Conservation (phyloP, 805 yeast genomes). For the Lachancea fermentati region DNA sequence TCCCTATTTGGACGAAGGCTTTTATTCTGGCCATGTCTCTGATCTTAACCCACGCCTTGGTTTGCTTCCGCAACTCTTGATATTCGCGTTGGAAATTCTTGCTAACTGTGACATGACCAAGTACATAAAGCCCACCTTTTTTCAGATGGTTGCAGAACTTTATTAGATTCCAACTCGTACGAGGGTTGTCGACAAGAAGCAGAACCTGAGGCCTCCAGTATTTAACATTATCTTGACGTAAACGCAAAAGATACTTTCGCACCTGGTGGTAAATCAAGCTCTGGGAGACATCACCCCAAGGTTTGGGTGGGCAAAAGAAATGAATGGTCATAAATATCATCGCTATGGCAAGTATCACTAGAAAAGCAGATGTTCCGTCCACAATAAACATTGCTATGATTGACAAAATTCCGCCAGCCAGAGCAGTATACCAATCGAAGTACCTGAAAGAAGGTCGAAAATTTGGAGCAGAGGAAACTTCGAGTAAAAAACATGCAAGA, state of each 20-base stretch:
- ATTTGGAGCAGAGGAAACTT: slow-evolving; percentile 93
- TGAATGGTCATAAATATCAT: slow-evolving; percentile 75
- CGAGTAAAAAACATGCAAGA: slow-evolving; percentile 83
- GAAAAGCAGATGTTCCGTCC: slow-evolving; percentile 83
- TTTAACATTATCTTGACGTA: slow-evolving; percentile 89
- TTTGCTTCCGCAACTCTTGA: slow-evolving; percentile 65
- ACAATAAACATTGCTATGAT: slow-evolving; percentile 88
- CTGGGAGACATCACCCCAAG: slow-evolving; percentile 98
- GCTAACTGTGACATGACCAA: slow-evolving; percentile 78
- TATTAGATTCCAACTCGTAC: slow-evolving; percentile 87
- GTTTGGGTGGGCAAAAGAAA: slow-evolving; percentile 87
- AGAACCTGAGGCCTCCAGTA: slow-evolving; percentile 98
- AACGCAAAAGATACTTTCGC: slow-evolving; percentile 70
- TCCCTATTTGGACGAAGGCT: slow-evolving; percentile 89
- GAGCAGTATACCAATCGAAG: slow-evolving; percentile 78
- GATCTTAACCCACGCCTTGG: slow-evolving; percentile 75
- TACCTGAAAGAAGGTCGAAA: slow-evolving; percentile 92
- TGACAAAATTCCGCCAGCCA: slow-evolving; percentile 63
- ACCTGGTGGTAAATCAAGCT: slow-evolving; percentile 94
- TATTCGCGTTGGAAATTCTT: slow-evolving; percentile 57
- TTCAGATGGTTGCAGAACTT: slow-evolving; percentile 90
- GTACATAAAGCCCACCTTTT: slow-evolving; percentile 87
- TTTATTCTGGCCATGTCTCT: slow-evolving; percentile 75
- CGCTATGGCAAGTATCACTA: slow-evolving; percentile 60
- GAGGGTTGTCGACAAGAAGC: slow-evolving; percentile 82